Evolutionary conservation across 495 filamentous ascomycete species (phyloP).

Genomic region (Talaromyces thailandensis): DNA sequence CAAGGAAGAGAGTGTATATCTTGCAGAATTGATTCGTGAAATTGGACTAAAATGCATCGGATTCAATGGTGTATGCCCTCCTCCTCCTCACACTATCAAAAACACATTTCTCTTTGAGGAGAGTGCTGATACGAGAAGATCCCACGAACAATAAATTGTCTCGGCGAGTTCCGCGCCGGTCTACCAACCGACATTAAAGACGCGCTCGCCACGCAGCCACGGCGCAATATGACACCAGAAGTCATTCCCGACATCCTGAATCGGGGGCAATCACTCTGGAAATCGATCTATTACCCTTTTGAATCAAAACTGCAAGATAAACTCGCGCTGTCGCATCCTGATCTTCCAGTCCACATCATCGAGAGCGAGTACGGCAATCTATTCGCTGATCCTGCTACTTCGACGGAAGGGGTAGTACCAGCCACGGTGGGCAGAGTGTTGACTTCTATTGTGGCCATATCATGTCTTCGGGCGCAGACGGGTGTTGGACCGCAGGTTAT

Average conservation of each 20-base stretch:
- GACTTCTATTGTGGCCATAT: constrained; percentile 60
- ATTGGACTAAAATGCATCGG: constrained; percentile 74
- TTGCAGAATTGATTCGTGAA: constrained; percentile 69
- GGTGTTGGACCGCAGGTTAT: constrained; percentile 72
- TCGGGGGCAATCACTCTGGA: constrained; percentile 57
- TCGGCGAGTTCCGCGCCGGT: constrained; percentile 52
- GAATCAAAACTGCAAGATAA: constrained; percentile 57
- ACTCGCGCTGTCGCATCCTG: constrained; percentile 61
- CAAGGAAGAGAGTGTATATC: constrained; percentile 33
- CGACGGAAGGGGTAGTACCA: constrained; percentile 11
- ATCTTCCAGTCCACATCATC: constrained; percentile 69
- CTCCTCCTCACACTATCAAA: not conserved
- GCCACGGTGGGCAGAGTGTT: constrained; percentile 50
- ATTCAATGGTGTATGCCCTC: constrained; percentile 52
- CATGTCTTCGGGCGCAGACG: constrained; percentile 63
- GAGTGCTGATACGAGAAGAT: constrained; percentile 27
- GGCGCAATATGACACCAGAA: constrained; percentile 32
- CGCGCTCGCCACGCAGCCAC: constrained; percentile 36
- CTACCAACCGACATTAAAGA: constrained; percentile 40
- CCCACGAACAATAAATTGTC: constrained; percentile 70
- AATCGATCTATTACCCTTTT: constrained; percentile 63
- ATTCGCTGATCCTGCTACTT: constrained; percentile 49
- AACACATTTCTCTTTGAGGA: not conserved
- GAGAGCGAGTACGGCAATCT: constrained; percentile 60
- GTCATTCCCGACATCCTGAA: constrained; percentile 43